Evolutionary conservation across 345 rosid genomes (phyloP).

Genomic region (Punica granatum): DNA sequence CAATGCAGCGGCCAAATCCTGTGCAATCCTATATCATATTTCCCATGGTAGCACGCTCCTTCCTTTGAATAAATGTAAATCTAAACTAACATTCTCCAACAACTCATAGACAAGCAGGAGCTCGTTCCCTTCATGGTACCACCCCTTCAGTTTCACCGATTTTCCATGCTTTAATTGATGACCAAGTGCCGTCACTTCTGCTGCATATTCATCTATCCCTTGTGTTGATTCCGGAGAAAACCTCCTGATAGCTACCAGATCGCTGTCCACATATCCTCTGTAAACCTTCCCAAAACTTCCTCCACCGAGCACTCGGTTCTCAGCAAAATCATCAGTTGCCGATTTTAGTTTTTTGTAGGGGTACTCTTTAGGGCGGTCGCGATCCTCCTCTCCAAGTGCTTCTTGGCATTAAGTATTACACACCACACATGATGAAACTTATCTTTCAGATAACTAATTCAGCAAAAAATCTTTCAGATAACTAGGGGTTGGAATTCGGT

Average conservation of each 20-base stretch:
- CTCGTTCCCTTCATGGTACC: not conserved
- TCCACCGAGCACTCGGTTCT: not conserved
- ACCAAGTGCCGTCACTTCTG: not conserved
- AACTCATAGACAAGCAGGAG: slow-evolving; percentile 7
- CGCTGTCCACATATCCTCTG: not conserved
- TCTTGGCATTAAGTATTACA: too few species aligned
- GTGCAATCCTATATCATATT: not conserved
- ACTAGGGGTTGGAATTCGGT: too few species aligned
- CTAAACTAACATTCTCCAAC: not conserved
- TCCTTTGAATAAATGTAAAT: not conserved
- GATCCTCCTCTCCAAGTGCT: not conserved
- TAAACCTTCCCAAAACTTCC: not conserved
- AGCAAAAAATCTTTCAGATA: too few species aligned
- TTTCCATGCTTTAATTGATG: not conserved
- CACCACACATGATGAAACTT: too few species aligned
- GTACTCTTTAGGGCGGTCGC: not conserved
- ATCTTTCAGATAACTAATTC: too few species aligned
- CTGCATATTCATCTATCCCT: not conserved
- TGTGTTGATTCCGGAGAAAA: not conserved
- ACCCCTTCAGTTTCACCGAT: slow-evolving; percentile 3
- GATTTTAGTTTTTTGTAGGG: not conserved
- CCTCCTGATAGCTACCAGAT: not conserved
- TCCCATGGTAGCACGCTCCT: not conserved
- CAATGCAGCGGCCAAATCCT: not conserved
- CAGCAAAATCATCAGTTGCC: not conserved